Evolutionary conservation across 371 early-diverging fungal genomes (phyloP), one percentile per base, ranked within the genome.

Genomic region (Amoeboaphelidium occidentale): DNA sequence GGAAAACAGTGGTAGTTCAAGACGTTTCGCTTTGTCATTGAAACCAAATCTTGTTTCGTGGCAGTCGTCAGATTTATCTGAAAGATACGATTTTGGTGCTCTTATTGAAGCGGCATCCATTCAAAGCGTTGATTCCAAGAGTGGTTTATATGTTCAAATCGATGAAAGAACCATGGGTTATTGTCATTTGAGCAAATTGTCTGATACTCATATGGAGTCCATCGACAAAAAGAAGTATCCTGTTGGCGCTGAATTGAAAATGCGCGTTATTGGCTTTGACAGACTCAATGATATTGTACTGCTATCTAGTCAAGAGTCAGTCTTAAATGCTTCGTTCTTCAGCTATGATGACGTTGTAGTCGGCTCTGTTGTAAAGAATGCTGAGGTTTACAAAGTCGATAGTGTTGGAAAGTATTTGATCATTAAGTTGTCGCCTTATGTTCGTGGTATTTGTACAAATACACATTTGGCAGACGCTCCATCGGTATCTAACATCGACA

Each of bases 221-320:
- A 62, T 58, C 42, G 62, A 69, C n/a, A 63, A 59, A 3, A 78
- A 76, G 39, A 66, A 64, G 25, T 84, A 62, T 59, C 62, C 60
- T 25, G 48, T 77, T 6, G 86, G 76, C 25, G 67, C 75, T 2
- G 58, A 51, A 1, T 87, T 87, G 53, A 69, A 70, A 26, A 82
- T 70, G 25, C 73, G 89, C 50, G 79, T 89, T 2, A 54, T 86
- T 42, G 75, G 77, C 2, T 78, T 75, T 55, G 84, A 80, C 39
- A 66, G 75, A 27, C 69, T 80, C 17, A 84, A 83, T 55, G 76
- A 74, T 23, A 45, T 83, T 1, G 51, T 79, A 21, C 69, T 73
- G 26, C 60, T 85, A 23, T 74, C 81, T 22, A 65, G 80, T 43
- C 74, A 85, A 58, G 63, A 67, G 2, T 74, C 75, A 21, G 65